phyloP scores from a whole-genome alignment of 345 rosid genomes.

The Acer campestre region DNA sequence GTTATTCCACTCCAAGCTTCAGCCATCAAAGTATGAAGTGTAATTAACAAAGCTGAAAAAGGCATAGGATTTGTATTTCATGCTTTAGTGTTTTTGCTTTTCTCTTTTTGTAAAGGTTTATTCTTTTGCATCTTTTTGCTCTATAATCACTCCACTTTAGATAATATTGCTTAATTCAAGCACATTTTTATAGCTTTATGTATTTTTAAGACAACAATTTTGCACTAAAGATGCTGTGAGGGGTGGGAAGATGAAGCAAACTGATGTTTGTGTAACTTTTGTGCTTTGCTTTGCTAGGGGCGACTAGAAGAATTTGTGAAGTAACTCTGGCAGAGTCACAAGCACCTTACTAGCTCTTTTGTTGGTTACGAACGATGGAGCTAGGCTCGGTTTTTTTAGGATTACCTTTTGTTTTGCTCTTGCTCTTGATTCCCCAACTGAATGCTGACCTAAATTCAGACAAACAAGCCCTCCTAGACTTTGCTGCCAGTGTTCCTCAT shows the following conservation, averaged over 20 bases:
- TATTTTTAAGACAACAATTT: not conserved
- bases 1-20: constrained; percentile 2
- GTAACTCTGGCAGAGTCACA: not conserved
- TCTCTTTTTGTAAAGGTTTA: constrained; percentile 19
- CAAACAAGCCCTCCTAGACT: constrained; percentile 73
- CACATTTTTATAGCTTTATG: not conserved
- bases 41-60: not conserved
- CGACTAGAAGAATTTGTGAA: constrained; percentile 16
- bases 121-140: constrained; percentile 33
- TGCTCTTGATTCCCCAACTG: constrained; percentile 34
- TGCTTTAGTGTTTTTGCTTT: constrained; percentile 12
- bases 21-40: not conserved
- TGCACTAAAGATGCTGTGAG: not conserved
- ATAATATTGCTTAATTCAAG: constrained; percentile 11
- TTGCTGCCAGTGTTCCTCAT: constrained; percentile 71
- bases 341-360: not conserved
- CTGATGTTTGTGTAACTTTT: constrained; percentile 13
- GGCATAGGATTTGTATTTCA: not conserved
- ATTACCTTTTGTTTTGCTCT: constrained; percentile 36
- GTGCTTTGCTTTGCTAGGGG: constrained; percentile 11
- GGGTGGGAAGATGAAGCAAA: not conserved
- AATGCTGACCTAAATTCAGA: constrained; percentile 62
- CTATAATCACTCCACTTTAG: constrained; percentile 19
- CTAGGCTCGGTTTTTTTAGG: constrained; percentile 24
- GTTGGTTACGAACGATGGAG: constrained; percentile 42